Conservation (phyloP, 164 flowering plant species). For the Warburgia ugandensis region DNA sequence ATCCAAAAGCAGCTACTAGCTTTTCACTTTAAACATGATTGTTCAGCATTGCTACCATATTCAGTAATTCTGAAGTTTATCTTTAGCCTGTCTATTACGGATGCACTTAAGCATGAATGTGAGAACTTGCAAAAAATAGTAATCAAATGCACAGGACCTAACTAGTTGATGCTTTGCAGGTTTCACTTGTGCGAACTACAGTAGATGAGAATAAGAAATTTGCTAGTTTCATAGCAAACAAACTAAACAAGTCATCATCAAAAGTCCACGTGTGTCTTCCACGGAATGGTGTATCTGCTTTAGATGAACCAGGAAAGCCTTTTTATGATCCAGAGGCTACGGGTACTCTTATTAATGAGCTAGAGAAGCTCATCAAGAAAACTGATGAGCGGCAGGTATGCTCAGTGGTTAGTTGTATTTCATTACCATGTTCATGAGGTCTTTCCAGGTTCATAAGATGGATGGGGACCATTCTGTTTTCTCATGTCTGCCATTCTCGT, state of each 20-base stretch:
- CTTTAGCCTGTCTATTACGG: too few relatives aligned
- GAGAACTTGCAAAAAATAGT: too few relatives aligned
- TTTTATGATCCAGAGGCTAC: conserved; percentile 82
- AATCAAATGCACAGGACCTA: too few relatives aligned
- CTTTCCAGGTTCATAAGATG: not conserved
- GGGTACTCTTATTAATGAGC: conserved; percentile 46
- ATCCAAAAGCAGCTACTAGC: too few relatives aligned
- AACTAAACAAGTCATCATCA: conserved; percentile 65
- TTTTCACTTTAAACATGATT: too few relatives aligned
- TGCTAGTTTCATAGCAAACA: conserved; percentile 79
- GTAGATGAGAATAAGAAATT: conserved; percentile 69
- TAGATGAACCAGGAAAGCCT: conserved; percentile 88
- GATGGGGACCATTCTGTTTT: too few relatives aligned
- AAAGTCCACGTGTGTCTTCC: conserved; percentile 76
- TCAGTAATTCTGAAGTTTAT: too few relatives aligned
- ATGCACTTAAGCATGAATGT: too few relatives aligned
- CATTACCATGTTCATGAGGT: not conserved
- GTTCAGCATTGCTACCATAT: too few relatives aligned
- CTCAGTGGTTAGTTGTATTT: conserved; percentile 6
- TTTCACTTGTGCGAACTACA: conserved; percentile 83
- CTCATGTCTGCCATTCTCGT: too few relatives aligned
- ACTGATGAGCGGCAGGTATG: conserved; percentile 64
- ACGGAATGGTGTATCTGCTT: conserved; percentile 74
- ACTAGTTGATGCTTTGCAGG: conserved; percentile 31
- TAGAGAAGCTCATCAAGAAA: conserved; percentile 51